Evolutionary conservation across 148 eudicot genomes (phyloP), one percentile per base, ranked within the genome.

Genomic region (Spergularia marina): DNA sequence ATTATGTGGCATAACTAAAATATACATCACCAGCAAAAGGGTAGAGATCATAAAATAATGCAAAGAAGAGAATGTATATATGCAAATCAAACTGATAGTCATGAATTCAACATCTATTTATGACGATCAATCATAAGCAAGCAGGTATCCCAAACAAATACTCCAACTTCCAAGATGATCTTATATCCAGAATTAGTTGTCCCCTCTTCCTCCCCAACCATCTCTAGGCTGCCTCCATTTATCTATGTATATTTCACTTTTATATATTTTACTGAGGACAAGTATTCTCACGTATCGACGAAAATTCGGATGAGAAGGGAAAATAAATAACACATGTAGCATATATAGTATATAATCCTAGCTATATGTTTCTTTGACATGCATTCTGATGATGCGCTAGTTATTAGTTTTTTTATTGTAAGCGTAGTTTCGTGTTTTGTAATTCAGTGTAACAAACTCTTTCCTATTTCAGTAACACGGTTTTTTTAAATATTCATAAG

Each of bases 101-200:
- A 70, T 53, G 15, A 53, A 13, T 30, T 10, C 73, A 25, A 53
- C 60, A 16, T 25, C 60, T 44, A 51, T 70, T 53, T 13, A 54
- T 67, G 40, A 62, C 17, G 21, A 51, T 10, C 69, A 67, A 67
- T 67, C 55, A 67, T 47, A 44, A 47, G 34, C 39, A 53, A 53
- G 57, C 69, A 65, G 60, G 40, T 53, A 53, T 30, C 60, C 21
- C 36, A 14, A 30, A 25, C 58, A 69, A 40, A 70, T 70, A 70
- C 58, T 30, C 58, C 73, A 53, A 54, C 60, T 53, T 23, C 12
- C 61, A 70, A 40, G 53, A 25, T 47, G 47, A 20, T 70, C 18
- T 16, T 13, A 70, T 52, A 70, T 53, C 40, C 44, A 70, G 56
- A 68, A 25, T 20, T 68, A 68, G 57, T 68, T 51, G 56, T 36